Percentiles rank a stretch among this genome's conserved stretches.
phyloP scores from a whole-genome alignment of 257 asterid genomes.

The Linderniella brevidens region DNA sequence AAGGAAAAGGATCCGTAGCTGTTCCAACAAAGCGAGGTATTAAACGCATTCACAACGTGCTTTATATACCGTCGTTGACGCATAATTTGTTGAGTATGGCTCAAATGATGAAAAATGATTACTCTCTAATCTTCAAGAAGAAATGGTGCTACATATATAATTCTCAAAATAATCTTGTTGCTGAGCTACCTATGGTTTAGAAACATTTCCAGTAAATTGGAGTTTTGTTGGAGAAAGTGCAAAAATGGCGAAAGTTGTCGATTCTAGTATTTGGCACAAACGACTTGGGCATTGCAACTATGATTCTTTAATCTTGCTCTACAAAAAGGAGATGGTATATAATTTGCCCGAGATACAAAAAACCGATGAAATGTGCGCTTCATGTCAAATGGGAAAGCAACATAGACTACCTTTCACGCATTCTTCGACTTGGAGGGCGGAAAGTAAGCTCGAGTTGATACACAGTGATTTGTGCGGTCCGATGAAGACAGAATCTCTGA shows the following conservation, averaged over 20 bases:
- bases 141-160: background rate
- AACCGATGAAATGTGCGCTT: background rate
- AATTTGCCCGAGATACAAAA: background rate
- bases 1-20: background rate
- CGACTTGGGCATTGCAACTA: background rate
- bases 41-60: background rate
- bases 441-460: background rate
- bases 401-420: background rate
- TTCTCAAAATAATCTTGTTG: background rate
- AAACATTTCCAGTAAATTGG: background rate
- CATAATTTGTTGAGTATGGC: background rate
- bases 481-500: background rate
- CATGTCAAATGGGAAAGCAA: background rate
- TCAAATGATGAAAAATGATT: slow-evolving; percentile 1
- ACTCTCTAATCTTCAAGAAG: background rate
- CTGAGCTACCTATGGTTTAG: background rate
- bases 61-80: background rate
- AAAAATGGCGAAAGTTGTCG: background rate
- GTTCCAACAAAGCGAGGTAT: background rate
- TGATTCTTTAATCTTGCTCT: background rate
- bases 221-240: background rate
- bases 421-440: background rate
- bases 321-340: background rate
- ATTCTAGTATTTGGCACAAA: background rate
- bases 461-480: slow-evolving; percentile 1